A percentile compares a stretch with the other conserved stretches of the same genome.
Conservation (phyloP, 768 basidiomycete species). For the Trametes villosa region DNA sequence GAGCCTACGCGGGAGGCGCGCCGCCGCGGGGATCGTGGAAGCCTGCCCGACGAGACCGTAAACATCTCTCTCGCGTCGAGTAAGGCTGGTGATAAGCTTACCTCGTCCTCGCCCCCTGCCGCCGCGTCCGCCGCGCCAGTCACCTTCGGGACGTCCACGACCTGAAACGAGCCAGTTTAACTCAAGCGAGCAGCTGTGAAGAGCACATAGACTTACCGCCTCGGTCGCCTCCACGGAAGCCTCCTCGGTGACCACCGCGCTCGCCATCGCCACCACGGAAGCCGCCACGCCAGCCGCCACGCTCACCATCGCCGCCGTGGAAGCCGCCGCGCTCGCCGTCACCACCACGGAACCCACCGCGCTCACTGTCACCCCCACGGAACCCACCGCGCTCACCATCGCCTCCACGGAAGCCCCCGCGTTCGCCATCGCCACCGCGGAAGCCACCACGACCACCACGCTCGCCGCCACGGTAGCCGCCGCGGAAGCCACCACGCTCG, state of each 20-base stretch:
- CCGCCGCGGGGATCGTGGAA: conserved; percentile 30
- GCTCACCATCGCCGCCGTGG: conserved; percentile 34
- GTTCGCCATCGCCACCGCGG: conserved; percentile 27
- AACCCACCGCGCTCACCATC: conserved; percentile 18
- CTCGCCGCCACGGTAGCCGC: conserved; percentile 34
- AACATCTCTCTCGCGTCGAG: neutral
- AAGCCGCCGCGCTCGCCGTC: conserved; percentile 28
- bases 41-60: conserved; percentile 1
- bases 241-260: neutral
- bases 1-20: conserved; percentile 12
- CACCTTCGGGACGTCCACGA: conserved; percentile 32
- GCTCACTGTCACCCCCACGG: conserved; percentile 23
- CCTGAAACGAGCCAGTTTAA: conserved; percentile 24
- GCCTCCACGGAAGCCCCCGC: conserved; percentile 24
- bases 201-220: neutral
- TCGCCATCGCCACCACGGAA: conserved; percentile 27
- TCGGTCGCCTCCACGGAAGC: neutral
- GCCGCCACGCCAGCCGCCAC: conserved; percentile 35
- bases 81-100: conserved; percentile 7
- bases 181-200: neutral
- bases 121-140: conserved; percentile 37
- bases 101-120: conserved; percentile 39
- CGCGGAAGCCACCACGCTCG: conserved; percentile 32
- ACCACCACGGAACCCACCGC: conserved; percentile 34
- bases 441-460: conserved; percentile 35